Evolutionary conservation across 345 rosid genomes (phyloP).

Genomic region (Populus davidiana): DNA sequence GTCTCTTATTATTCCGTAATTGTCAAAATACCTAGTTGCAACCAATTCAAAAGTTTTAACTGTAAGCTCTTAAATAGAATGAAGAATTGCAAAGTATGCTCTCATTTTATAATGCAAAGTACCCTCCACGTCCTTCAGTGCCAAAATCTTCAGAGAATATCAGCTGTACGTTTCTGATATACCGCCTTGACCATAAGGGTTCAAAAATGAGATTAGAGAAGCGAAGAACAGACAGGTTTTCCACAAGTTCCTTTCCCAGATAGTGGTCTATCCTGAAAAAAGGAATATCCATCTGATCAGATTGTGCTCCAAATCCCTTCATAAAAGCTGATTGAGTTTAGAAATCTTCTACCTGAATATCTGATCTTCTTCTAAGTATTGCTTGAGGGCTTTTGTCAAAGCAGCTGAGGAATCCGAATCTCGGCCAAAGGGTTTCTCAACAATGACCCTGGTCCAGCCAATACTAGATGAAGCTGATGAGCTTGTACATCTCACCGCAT

Average conservation of each 20-base stretch:
- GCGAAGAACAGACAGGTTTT: slow-evolving; percentile 92
- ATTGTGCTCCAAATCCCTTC: background rate
- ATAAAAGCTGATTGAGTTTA: background rate
- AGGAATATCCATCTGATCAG: slow-evolving; percentile 22
- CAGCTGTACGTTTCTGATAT: slow-evolving; percentile 83
- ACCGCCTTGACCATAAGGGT: slow-evolving; percentile 96
- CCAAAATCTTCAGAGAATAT: slow-evolving; percentile 98
- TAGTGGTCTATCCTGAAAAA: slow-evolving; percentile 88
- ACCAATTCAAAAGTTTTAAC: slow-evolving; percentile 4
- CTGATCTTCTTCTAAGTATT: slow-evolving; percentile 82
- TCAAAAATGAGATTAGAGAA: slow-evolving; percentile 98
- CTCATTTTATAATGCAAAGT: slow-evolving; percentile 19
- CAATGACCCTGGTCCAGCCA: slow-evolving; percentile 99
- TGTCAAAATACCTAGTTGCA: slow-evolving; percentile 71
- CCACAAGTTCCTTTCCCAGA: slow-evolving; percentile 96
- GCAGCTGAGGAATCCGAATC: slow-evolving; percentile 97
- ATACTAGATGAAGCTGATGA: slow-evolving; percentile 74
- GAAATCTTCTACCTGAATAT: slow-evolving; percentile 67
- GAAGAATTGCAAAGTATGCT: background rate
- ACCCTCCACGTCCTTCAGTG: slow-evolving; percentile 99
- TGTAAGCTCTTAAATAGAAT: background rate
- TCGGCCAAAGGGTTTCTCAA: slow-evolving; percentile 98
- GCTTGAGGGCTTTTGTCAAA: slow-evolving; percentile 77
- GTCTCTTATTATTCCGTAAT: slow-evolving; percentile 93
- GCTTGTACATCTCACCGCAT: slow-evolving; percentile 95